Conservation (phyloP, 495 filamentous ascomycete genomes). For the Polyplosphaeria fusca region DNA sequence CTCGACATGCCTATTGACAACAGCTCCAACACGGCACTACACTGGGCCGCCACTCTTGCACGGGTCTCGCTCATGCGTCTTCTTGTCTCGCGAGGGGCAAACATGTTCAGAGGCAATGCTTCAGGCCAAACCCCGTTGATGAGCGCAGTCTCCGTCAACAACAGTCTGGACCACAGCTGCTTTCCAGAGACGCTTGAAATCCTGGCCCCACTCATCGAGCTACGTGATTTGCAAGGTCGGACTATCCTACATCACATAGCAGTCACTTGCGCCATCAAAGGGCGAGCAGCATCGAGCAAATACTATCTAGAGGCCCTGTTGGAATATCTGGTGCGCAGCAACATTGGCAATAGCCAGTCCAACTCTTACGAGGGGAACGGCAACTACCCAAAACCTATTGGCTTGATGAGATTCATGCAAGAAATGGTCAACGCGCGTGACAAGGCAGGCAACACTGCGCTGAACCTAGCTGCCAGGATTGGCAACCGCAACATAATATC, state of each 20-base stretch:
- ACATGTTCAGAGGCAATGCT: slow-evolving; percentile 79
- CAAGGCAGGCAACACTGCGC: slow-evolving; percentile 86
- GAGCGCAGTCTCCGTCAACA: slow-evolving; percentile 80
- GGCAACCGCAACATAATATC: slow-evolving; percentile 87
- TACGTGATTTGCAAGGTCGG: slow-evolving; percentile 80
- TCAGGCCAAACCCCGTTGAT: slow-evolving; percentile 89
- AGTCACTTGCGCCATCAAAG: slow-evolving; percentile 87
- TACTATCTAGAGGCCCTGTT: slow-evolving; percentile 92
- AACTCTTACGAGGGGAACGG: slow-evolving; percentile 23
- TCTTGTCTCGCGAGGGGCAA: slow-evolving; percentile 77
- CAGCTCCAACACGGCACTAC: slow-evolving; percentile 81
- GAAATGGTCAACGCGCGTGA: slow-evolving; percentile 94
- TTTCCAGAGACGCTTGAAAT: slow-evolving; percentile 84
- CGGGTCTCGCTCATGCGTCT: slow-evolving; percentile 74
- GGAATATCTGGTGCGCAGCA: slow-evolving; percentile 79
- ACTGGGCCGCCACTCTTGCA: slow-evolving; percentile 97
- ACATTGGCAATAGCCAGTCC: slow-evolving; percentile 30
- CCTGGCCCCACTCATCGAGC: slow-evolving; percentile 84
- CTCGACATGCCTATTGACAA: slow-evolving; percentile 87
- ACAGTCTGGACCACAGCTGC: slow-evolving; percentile 79
- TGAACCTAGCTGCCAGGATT: slow-evolving; percentile 88
- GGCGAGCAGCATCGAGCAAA: slow-evolving; percentile 74
- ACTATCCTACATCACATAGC: slow-evolving; percentile 96
- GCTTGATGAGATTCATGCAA: slow-evolving; percentile 84
- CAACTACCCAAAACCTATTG: slow-evolving; percentile 59